Conservation (phyloP, 371 early-diverging fungal genomes). For the Rhizopus delemar region DNA sequence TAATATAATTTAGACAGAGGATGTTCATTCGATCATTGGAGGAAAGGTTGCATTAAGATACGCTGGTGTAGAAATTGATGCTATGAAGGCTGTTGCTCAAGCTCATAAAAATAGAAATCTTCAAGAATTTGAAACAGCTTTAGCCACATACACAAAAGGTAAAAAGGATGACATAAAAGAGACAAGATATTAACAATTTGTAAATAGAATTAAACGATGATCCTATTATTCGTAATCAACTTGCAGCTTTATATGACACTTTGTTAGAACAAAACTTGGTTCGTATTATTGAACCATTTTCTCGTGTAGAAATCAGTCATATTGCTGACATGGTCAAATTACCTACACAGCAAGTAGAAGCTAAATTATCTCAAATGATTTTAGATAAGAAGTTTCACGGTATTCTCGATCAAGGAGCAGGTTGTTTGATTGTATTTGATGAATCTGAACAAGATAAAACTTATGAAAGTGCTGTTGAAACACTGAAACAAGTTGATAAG, state of each 20-base stretch:
- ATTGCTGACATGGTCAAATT: conserved; percentile 92
- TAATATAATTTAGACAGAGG: conserved; percentile 64
- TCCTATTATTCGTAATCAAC: conserved; percentile 88
- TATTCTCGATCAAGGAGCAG: conserved; percentile 96
- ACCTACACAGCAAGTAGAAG: conserved; percentile 89
- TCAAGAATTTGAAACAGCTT: conserved; percentile 89
- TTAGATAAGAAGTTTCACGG: conserved; percentile 95
- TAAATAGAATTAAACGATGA: conserved; percentile 81
- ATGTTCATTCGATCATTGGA: conserved; percentile 82
- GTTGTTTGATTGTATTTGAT: conserved; percentile 92
- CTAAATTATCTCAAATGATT: conserved; percentile 97
- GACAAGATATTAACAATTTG: background rate
- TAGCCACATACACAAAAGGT: conserved; percentile 83
- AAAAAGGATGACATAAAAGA: conserved; percentile 5
- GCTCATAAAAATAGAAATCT: conserved; percentile 94
- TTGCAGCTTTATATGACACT: conserved; percentile 94
- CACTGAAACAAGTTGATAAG: conserved; percentile 91
- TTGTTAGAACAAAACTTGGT: conserved; percentile 95
- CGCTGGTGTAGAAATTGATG: conserved; percentile 80
- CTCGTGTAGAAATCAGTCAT: conserved; percentile 94
- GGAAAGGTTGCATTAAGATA: conserved; percentile 82
- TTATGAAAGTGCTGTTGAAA: conserved; percentile 90
- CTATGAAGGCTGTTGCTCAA: conserved; percentile 91
- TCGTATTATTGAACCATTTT: conserved; percentile 98
- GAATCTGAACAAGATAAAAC: conserved; percentile 87